These are phyloP conservation scores for Hypocrella siamensis DNA, from an alignment of 2,329 filamentous ascomycete genomes.

Conservation along the genomic window DNA sequence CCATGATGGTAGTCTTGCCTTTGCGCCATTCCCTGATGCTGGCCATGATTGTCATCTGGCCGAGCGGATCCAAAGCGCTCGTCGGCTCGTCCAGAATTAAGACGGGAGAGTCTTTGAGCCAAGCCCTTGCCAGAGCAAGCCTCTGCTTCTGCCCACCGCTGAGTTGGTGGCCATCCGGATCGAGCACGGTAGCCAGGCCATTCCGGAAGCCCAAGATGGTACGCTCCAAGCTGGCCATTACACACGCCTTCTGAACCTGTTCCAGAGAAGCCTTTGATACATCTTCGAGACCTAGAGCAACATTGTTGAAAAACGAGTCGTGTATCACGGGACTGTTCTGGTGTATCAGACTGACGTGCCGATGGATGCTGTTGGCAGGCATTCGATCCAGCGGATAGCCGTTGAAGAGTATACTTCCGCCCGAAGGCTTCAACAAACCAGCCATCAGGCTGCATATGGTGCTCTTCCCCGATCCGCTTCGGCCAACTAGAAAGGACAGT, in stretches of 20 bases:
- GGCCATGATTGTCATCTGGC: slow-evolving; percentile 51
- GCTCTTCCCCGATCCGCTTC: slow-evolving; percentile 84
- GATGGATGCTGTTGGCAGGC: slow-evolving; percentile 55
- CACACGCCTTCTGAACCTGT: slow-evolving; percentile 45
- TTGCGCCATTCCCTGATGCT: slow-evolving; percentile 62
- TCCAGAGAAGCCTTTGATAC: slow-evolving; percentile 30
- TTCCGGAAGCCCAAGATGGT: slow-evolving; percentile 51
- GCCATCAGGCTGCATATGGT: slow-evolving; percentile 70
- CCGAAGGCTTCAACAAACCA: slow-evolving; percentile 54
- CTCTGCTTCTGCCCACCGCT: slow-evolving; percentile 80
- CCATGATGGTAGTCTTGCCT: slow-evolving; percentile 78
- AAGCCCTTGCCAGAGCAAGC: slow-evolving; percentile 64
- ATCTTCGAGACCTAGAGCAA: slow-evolving; percentile 50
- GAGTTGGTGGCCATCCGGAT: slow-evolving; percentile 50
- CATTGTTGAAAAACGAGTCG: slow-evolving; percentile 63
- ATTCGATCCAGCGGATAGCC: slow-evolving; percentile 44
- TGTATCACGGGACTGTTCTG: slow-evolving; percentile 72
- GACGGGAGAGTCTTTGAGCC: slow-evolving; percentile 60
- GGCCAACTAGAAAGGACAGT: slow-evolving; percentile 68
- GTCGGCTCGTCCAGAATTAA: slow-evolving; percentile 82
- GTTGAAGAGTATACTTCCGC: slow-evolving; percentile 56
- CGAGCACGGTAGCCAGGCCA: slow-evolving; percentile 58
- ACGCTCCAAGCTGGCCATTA: slow-evolving; percentile 52
- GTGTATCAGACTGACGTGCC: slow-evolving; percentile 67
- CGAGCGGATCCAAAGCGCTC: slow-evolving; percentile 67